Percentiles rank a stretch among this genome's conserved stretches.
Evolutionary conservation across 2,329 filamentous ascomycete genomes (phyloP).

Genomic region (Mollisia scopiformis): DNA sequence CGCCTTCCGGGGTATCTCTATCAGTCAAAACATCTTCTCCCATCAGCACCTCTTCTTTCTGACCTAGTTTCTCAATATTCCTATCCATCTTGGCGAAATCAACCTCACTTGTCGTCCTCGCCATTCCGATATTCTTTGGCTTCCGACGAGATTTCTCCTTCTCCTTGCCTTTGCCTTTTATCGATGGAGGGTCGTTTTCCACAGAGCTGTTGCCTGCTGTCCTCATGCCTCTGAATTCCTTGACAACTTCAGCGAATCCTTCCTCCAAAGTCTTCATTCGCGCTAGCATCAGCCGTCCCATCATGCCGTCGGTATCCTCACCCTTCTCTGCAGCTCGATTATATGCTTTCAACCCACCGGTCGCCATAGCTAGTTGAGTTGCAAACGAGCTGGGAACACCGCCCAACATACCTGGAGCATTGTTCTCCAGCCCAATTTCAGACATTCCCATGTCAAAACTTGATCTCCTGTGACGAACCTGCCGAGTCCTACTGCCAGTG

Average conservation of each 20-base stretch:
- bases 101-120: slow-evolving; percentile 23
- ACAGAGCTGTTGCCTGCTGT: slow-evolving; percentile 34
- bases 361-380: slow-evolving; percentile 77
- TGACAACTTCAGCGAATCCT: slow-evolving; percentile 84
- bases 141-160: slow-evolving; percentile 15
- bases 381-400: slow-evolving; percentile 76
- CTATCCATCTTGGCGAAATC: slow-evolving; percentile 18
- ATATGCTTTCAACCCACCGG: slow-evolving; percentile 58
- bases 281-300: slow-evolving; percentile 78
- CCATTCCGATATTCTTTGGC: slow-evolving; percentile 7
- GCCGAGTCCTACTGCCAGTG: slow-evolving; percentile 9
- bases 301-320: slow-evolving; percentile 67
- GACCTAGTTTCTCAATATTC: not conserved
- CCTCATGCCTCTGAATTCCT: slow-evolving; percentile 59
- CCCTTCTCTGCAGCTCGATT: slow-evolving; percentile 45
- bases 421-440: slow-evolving; percentile 69
- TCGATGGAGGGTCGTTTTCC: slow-evolving; percentile 12
- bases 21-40: not conserved
- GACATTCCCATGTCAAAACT: slow-evolving; percentile 73
- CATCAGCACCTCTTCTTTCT: not conserved
- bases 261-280: slow-evolving; percentile 94
- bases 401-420: slow-evolving; percentile 63
- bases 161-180: slow-evolving; percentile 19
- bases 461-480: slow-evolving; percentile 46
- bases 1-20: slow-evolving; percentile 15